phyloP scores from a whole-genome alignment of 345 rosid genomes.

The Acer campestre region DNA sequence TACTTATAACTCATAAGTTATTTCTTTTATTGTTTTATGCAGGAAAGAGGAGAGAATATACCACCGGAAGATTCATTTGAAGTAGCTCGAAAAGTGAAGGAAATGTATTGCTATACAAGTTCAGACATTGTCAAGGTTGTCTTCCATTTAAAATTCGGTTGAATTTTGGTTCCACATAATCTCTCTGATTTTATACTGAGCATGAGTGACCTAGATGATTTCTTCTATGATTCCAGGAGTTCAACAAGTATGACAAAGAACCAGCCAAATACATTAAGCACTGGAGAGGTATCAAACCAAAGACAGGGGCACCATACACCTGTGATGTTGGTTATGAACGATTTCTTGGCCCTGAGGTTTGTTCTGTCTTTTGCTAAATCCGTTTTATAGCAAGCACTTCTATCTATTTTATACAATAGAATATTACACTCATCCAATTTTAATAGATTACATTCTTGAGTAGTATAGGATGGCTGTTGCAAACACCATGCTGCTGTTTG shows the following conservation, averaged over 20 bases:
- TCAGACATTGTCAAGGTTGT: slow-evolving; percentile 96
- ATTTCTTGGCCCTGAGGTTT: slow-evolving; percentile 97
- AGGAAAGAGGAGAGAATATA: slow-evolving; percentile 98
- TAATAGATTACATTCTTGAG: not conserved
- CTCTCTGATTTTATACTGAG: not conserved
- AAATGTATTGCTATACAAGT: slow-evolving; percentile 84
- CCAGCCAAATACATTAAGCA: slow-evolving; percentile 88
- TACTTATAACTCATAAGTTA: slow-evolving; percentile 9
- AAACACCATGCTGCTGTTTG: slow-evolving; percentile 2
- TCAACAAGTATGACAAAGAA: slow-evolving; percentile 95
- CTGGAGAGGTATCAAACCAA: slow-evolving; percentile 91
- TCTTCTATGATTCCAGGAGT: slow-evolving; percentile 63
- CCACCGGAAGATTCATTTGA: slow-evolving; percentile 97
- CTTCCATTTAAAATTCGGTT: slow-evolving; percentile 7
- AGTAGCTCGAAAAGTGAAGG: slow-evolving; percentile 95
- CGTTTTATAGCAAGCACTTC: not conserved
- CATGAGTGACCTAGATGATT: slow-evolving; percentile 8
- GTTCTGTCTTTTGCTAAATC: slow-evolving; percentile 26
- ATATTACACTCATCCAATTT: not conserved
- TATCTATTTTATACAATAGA: slow-evolving; percentile 5
- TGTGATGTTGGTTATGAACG: slow-evolving; percentile 98
- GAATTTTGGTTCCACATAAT: slow-evolving; percentile 6
- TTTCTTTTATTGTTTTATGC: slow-evolving; percentile 34
- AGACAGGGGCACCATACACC: slow-evolving; percentile 96
- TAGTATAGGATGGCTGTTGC: slow-evolving; percentile 9